Conservation (phyloP, 208 protist genomes). For the Histomonas meleagridis region DNA sequence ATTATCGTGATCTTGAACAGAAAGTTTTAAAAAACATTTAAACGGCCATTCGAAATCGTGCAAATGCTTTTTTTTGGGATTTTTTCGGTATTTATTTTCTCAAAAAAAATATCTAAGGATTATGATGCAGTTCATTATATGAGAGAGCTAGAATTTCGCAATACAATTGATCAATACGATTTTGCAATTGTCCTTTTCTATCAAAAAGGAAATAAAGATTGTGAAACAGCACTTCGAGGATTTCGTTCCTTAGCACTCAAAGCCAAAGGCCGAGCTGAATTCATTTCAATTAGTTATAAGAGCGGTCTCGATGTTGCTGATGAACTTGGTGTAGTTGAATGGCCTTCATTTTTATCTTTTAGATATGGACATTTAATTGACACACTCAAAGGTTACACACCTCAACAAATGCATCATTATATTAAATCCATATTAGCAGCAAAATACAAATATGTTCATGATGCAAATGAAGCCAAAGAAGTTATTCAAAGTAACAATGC, state of each 20-base stretch:
- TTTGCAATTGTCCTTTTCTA: background rate
- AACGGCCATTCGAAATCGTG: too few relatives aligned
- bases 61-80: too few relatives aligned
- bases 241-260: background rate
- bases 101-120: too few relatives aligned
- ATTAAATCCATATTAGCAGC: background rate
- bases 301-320: background rate
- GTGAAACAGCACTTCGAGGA: background rate
- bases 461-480: background rate
- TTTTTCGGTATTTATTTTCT: too few relatives aligned
- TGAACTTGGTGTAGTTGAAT: background rate
- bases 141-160: slow-evolving; percentile 2
- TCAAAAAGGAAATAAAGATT: background rate
- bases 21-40: too few relatives aligned
- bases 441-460: slow-evolving; percentile 13
- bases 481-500: background rate
- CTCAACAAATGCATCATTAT: background rate
- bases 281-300: background rate
- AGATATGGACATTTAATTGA: background rate
- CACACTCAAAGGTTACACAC: background rate
- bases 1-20: too few relatives aligned
- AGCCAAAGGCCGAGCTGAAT: background rate
- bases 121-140: slow-evolving; percentile 28
- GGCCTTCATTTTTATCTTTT: background rate
- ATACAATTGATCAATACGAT: slow-evolving; percentile 31